phyloP scores from a whole-genome alignment of 805 yeast species.

The Myxozyma neglecta region DNA sequence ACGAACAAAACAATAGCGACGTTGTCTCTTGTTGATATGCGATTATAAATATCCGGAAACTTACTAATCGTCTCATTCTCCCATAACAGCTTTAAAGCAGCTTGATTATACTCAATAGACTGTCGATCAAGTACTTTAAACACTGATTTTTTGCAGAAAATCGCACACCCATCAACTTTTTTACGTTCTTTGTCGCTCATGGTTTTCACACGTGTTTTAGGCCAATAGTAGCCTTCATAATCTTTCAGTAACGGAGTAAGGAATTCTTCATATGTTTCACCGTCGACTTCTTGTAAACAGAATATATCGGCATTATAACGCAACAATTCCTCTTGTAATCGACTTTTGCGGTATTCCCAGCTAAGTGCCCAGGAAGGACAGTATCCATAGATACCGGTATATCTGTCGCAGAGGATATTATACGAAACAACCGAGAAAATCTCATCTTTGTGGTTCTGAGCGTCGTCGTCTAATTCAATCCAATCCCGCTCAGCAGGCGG shows the following conservation, averaged over 20 bases:
- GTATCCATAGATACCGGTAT: constrained; percentile 89
- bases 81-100: constrained; percentile 37
- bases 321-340: constrained; percentile 70
- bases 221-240: constrained; percentile 77
- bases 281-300: constrained; percentile 95
- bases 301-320: constrained; percentile 69
- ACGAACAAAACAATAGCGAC: constrained; percentile 77
- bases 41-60: constrained; percentile 90
- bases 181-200: constrained; percentile 65
- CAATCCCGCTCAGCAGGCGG: constrained; percentile 78
- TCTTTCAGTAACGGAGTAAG: constrained; percentile 84
- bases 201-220: constrained; percentile 89
- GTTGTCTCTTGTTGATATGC: constrained; percentile 95
- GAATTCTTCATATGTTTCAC: constrained; percentile 77
- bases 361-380: constrained; percentile 97
- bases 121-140: constrained; percentile 71
- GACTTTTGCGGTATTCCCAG: constrained; percentile 86
- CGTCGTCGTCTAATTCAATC: constrained; percentile 76
- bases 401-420: constrained; percentile 92
- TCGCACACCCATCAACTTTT: constrained; percentile 98
- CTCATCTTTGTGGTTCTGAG: constrained; percentile 46
- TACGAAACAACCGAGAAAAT: constrained; percentile 79
- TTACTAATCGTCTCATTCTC: constrained; percentile 74
- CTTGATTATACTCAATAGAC: constrained; percentile 70
- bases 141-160: constrained; percentile 69